Evolutionary conservation across 208 protist genomes (phyloP).

Genomic region (Trypanosoma brucei): DNA sequence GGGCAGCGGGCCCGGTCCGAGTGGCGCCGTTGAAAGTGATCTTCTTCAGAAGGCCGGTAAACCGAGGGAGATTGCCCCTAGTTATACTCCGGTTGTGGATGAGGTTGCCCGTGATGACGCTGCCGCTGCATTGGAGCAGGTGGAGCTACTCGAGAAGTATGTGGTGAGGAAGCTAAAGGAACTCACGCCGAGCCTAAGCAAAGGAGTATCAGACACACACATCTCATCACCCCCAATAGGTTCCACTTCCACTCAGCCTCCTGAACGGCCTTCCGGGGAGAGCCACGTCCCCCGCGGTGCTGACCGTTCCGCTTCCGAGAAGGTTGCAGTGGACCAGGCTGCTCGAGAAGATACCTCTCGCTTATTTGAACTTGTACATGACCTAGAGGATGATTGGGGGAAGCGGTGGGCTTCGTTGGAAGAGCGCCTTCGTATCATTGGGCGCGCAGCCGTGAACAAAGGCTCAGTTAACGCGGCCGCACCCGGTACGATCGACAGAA

Average conservation of each 20-base stretch:
- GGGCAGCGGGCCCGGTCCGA: no score
- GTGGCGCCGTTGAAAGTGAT: no score
- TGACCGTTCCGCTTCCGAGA: background rate
- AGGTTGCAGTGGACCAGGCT: constrained; percentile 25
- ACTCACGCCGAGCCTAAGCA: constrained; percentile 39
- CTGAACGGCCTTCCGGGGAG: constrained; percentile 21
- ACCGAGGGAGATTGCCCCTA: background rate
- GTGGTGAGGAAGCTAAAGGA: constrained; percentile 71
- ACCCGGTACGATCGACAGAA: constrained; percentile 59
- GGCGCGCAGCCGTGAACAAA: constrained; percentile 63
- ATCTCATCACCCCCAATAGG: background rate
- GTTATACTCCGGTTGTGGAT: constrained; percentile 32
- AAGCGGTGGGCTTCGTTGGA: constrained; percentile 76
- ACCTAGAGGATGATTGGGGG: constrained; percentile 73
- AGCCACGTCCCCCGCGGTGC: background rate
- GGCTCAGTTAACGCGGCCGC: constrained; percentile 3
- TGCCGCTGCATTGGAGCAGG: constrained; percentile 49
- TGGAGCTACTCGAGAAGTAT: constrained; percentile 54
- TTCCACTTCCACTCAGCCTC: background rate
- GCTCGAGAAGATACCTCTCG: constrained; percentile 48
- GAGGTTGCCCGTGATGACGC: constrained; percentile 73
- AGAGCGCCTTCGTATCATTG: constrained; percentile 82
- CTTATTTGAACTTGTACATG: constrained; percentile 46
- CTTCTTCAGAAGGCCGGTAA: no score
- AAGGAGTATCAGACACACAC: constrained; percentile 14